These are phyloP conservation scores for Botryotinia globosa DNA, from an alignment of 2,329 filamentous ascomycete genomes.

Conservation along the genomic window DNA sequence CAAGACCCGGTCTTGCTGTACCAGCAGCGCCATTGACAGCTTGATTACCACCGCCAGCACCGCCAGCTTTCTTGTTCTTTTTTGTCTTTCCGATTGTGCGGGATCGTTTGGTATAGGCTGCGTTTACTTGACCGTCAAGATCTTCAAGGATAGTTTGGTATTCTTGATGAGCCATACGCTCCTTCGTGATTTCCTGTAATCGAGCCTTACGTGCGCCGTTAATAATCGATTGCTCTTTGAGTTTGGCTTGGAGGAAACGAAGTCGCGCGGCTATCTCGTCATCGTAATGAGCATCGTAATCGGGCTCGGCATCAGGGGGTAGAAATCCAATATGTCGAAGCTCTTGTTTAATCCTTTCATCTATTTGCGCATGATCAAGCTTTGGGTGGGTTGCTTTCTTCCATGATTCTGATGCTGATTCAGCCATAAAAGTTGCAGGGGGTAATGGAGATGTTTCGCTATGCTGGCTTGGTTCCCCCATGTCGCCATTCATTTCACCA, in stretches of 20 bases:
- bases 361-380: slow-evolving; percentile 80
- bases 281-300: slow-evolving; percentile 87
- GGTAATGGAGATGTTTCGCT: slow-evolving; percentile 44
- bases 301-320: slow-evolving; percentile 62
- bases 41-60: slow-evolving; percentile 70
- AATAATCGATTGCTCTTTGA: slow-evolving; percentile 78
- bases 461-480: slow-evolving; percentile 31
- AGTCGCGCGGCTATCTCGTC: slow-evolving; percentile 91
- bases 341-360: slow-evolving; percentile 88
- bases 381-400: slow-evolving; percentile 73
- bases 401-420: slow-evolving; percentile 72
- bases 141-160: slow-evolving; percentile 97
- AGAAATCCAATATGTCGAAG: slow-evolving; percentile 88
- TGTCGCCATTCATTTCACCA: slow-evolving; percentile 44
- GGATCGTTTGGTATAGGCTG: slow-evolving; percentile 92
- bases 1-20: slow-evolving; percentile 74
- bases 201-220: slow-evolving; percentile 90
- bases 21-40: slow-evolving; percentile 52
- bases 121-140: slow-evolving; percentile 89
- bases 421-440: slow-evolving; percentile 76
- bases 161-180: slow-evolving; percentile 93
- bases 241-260: slow-evolving; percentile 76
- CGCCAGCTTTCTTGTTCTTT: slow-evolving; percentile 79
- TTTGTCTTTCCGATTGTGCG: slow-evolving; percentile 92
- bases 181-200: slow-evolving; percentile 81